Evolutionary conservation across 306 rosid genomes (phyloP).

Genomic region (Acacia crassicarpa): DNA sequence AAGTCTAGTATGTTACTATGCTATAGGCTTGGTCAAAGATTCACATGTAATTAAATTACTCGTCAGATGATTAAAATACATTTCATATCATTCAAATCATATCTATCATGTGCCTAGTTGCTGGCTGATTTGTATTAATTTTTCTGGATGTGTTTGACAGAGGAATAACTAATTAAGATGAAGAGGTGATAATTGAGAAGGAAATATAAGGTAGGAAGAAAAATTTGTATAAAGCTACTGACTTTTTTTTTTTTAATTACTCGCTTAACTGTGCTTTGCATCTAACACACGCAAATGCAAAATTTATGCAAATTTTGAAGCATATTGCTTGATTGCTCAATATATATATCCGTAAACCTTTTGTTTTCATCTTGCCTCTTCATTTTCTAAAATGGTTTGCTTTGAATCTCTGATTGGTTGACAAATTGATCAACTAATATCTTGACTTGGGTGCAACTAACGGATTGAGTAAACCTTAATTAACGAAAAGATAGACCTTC

Average conservation of each 20-base stretch:
- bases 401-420: not conserved
- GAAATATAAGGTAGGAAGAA: not conserved
- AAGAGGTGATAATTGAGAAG: not conserved
- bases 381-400: not conserved
- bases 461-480: not conserved
- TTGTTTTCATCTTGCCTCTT: not conserved
- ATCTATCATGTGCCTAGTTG: not conserved
- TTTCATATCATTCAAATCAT: not conserved
- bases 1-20: not conserved
- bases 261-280: not conserved
- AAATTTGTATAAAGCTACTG: too few relatives aligned
- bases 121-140: not conserved
- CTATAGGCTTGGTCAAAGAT: constrained; percentile 4
- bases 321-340: not conserved
- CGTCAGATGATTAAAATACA: not conserved
- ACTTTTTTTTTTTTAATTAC: too few relatives aligned
- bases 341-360: not conserved
- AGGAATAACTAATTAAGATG: not conserved
- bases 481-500: not conserved
- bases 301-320: not conserved
- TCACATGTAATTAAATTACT: not conserved
- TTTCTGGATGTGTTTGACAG: not conserved
- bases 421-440: not conserved
- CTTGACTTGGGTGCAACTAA: not conserved
- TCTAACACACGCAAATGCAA: not conserved